Conservation (phyloP, 257 asterid genomes). For the Mentha longifolia region DNA sequence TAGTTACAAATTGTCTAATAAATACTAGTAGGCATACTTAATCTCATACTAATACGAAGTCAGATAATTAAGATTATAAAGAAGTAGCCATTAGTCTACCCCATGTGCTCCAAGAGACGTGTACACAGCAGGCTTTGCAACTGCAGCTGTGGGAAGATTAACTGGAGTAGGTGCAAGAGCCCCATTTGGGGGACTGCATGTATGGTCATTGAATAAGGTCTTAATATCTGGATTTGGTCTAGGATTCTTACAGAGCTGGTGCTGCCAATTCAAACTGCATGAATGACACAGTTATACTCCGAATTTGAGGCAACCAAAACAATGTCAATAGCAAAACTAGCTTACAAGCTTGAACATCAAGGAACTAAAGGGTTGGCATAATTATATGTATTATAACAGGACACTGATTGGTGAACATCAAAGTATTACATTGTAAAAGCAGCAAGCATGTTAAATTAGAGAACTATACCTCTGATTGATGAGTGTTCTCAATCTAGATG, state of each 20-base stretch:
- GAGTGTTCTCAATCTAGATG: conserved; percentile 92
- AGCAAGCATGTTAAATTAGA: conserved; percentile 5
- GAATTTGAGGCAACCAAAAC: background rate
- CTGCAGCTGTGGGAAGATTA: conserved; percentile 76
- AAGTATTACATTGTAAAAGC: background rate
- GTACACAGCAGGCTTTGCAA: conserved; percentile 74
- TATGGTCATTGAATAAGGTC: conserved; percentile 86
- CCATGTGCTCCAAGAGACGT: conserved; percentile 90
- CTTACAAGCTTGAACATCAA: background rate
- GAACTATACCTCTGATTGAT: conserved; percentile 85
- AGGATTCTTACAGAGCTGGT: conserved; percentile 95
- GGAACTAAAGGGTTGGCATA: background rate
- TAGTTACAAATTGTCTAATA: background rate
- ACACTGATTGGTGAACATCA: conserved; percentile 4
- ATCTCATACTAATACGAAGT: conserved; percentile 18
- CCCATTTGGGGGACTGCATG: conserved; percentile 87
- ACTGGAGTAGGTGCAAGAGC: conserved; percentile 79
- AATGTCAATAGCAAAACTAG: conserved; percentile 5
- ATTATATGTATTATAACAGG: background rate
- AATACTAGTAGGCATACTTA: background rate
- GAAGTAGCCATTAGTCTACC: conserved; percentile 46
- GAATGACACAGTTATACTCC: conserved; percentile 27
- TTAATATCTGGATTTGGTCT: conserved; percentile 96
- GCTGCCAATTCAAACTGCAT: conserved; percentile 98
- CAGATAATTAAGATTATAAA: background rate